These are phyloP conservation scores for Parathielavia hyrcaniae DNA, from an alignment of 495 filamentous ascomycete genomes.

Conservation along the genomic window DNA sequence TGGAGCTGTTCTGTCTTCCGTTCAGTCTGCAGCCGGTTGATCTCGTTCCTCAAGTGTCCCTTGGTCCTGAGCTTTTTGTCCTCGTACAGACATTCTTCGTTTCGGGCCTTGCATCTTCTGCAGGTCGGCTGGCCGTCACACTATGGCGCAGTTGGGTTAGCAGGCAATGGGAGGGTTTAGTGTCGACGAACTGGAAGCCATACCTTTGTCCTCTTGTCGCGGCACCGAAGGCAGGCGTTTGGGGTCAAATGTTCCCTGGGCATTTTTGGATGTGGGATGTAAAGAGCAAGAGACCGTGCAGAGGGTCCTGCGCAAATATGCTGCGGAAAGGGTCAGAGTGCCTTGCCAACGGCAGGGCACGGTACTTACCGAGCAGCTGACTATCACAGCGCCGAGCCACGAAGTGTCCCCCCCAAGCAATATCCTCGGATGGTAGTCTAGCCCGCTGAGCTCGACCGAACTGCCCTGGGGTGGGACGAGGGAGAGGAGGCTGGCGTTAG, in stretches of 20 bases:
- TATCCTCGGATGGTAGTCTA: too few relatives aligned
- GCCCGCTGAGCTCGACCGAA: too few relatives aligned
- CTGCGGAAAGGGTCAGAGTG: not conserved
- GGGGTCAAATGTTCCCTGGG: conserved; percentile 30
- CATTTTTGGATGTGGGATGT: conserved; percentile 16
- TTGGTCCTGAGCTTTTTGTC: conserved; percentile 34
- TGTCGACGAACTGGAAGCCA: not conserved
- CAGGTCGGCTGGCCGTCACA: conserved; percentile 31
- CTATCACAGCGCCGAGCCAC: too few relatives aligned
- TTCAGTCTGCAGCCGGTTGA: conserved; percentile 27
- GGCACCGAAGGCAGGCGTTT: conserved; percentile 28
- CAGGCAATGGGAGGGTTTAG: not conserved
- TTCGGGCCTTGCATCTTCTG: conserved; percentile 27
- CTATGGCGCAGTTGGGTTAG: conserved; percentile 14
- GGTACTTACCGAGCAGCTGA: too few relatives aligned
- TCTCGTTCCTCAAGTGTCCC: conserved; percentile 32
- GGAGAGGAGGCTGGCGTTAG: too few relatives aligned
- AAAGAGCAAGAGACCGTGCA: too few relatives aligned
- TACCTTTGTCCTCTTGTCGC: conserved; percentile 29
- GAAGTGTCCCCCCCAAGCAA: too few relatives aligned
- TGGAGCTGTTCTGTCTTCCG: conserved; percentile 30
- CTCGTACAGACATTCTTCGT: conserved; percentile 31
- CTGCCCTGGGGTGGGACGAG: too few relatives aligned
- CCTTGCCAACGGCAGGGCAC: too few relatives aligned
- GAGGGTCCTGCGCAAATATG: not conserved